These are phyloP conservation scores for Tarenaya hassleriana DNA, from an alignment of 345 rosid species.

Conservation along the genomic window DNA sequence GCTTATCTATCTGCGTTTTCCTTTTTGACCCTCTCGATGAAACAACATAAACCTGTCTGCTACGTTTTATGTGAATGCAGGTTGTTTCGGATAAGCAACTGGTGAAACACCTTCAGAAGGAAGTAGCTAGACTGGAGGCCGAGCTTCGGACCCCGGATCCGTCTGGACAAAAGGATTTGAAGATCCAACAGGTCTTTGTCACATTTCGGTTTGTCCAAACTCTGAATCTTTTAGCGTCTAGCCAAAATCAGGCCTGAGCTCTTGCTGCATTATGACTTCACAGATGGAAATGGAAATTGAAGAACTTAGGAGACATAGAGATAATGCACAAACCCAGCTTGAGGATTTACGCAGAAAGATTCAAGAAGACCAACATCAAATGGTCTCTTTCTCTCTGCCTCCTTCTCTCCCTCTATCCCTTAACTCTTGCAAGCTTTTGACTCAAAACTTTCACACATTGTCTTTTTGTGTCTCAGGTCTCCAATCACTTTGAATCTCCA, in stretches of 20 bases:
- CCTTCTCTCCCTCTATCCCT: background rate
- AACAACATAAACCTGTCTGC: background rate
- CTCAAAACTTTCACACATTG: conserved; percentile 14
- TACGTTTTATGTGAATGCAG: conserved; percentile 26
- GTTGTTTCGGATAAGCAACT: conserved; percentile 95
- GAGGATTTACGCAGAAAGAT: conserved; percentile 77
- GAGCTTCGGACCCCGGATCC: conserved; percentile 95
- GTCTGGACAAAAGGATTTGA: conserved; percentile 74
- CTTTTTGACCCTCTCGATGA: conserved; percentile 4
- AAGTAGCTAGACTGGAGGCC: conserved; percentile 95
- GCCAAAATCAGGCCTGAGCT: conserved; percentile 13
- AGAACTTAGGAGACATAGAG: conserved; percentile 85
- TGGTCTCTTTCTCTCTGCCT: conserved; percentile 17
- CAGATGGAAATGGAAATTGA: conserved; percentile 97
- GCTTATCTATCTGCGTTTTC: background rate
- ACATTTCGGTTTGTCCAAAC: conserved; percentile 9
- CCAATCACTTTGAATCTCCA: conserved; percentile 48
- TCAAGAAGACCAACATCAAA: conserved; percentile 53
- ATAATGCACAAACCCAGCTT: conserved; percentile 67
- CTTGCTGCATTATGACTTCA: conserved; percentile 15
- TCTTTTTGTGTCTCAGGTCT: conserved; percentile 38
- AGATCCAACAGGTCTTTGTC: conserved; percentile 64
- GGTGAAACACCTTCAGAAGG: conserved; percentile 98
- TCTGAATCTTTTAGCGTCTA: background rate
- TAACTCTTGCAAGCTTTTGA: conserved; percentile 6